phyloP scores from a whole-genome alignment of 2,329 filamentous ascomycete genomes.

The Stagonosporopsis cucurbitacearum region DNA sequence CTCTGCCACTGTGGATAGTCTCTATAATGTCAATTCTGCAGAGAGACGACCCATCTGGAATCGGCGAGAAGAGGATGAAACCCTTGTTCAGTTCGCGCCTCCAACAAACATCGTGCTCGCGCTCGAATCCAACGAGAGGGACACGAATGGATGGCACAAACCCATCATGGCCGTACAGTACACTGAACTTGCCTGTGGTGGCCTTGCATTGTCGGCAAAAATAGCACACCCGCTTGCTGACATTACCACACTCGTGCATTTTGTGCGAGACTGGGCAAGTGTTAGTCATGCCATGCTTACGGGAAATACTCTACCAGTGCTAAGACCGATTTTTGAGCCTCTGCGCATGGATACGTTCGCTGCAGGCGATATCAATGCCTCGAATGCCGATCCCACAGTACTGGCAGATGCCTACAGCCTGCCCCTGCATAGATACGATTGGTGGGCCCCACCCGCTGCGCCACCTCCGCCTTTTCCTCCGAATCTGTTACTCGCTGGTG shows the following conservation, averaged over 20 bases:
- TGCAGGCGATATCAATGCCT: conserved; percentile 3
- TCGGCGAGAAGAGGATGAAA: background rate
- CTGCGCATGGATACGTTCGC: background rate
- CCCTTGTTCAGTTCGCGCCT: background rate
- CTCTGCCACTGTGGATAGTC: background rate
- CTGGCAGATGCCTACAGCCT: background rate
- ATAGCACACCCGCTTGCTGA: conserved; percentile 19
- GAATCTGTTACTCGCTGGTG: conserved; percentile 4
- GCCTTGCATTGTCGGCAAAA: conserved; percentile 9
- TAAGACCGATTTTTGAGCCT: background rate
- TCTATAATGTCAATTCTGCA: background rate
- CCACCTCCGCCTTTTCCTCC: conserved; percentile 10
- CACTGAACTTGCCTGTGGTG: conserved; percentile 15
- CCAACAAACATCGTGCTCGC: background rate
- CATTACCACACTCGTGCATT: conserved; percentile 11
- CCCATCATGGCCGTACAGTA: conserved; percentile 18
- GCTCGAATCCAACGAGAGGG: conserved; percentile 9
- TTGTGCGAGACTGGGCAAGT: conserved; percentile 15
- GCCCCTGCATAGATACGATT: conserved; percentile 20
- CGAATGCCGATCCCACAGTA: background rate
- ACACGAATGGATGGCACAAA: conserved; percentile 5
- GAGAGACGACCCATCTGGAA: background rate
- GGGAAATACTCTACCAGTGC: background rate
- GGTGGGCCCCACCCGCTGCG: conserved; percentile 15
- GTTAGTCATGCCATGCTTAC: conserved; percentile 7